Percentiles rank a stretch among this genome's conserved stretches.
Conservation (phyloP, 1,284 basidiomycete species). For the Malassezia cuniculi region DNA sequence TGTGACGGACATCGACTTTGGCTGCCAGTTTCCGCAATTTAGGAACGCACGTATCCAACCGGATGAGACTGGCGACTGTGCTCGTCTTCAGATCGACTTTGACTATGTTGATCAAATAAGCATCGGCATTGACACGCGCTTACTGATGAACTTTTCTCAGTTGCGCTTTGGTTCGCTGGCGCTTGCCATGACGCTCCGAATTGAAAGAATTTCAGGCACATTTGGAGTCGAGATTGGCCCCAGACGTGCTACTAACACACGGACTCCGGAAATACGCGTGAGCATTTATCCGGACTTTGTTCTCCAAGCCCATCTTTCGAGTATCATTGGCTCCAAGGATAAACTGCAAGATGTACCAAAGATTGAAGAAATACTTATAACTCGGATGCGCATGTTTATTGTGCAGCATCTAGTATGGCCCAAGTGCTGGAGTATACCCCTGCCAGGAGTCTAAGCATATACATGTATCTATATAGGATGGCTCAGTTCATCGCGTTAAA, state of each 20-base stretch:
- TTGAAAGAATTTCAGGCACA: conserved; percentile 51
- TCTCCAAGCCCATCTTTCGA: conserved; percentile 50
- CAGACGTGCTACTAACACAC: too few species aligned
- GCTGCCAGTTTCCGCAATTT: conserved; percentile 49
- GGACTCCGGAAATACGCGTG: conserved; percentile 49
- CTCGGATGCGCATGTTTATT: conserved; percentile 49
- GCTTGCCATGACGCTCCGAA: conserved; percentile 50
- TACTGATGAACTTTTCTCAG: conserved; percentile 52
- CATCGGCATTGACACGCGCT: conserved; percentile 50
- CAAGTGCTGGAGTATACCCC: conserved; percentile 46
- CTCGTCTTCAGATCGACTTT: conserved; percentile 52
- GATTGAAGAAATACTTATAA: conserved; percentile 52
- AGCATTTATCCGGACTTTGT: conserved; percentile 53
- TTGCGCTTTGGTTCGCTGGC: conserved; percentile 52
- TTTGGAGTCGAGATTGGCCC: conserved; percentile 8
- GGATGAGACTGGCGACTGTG: conserved; percentile 49
- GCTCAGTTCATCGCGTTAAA: conserved; percentile 43
- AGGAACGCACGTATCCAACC: conserved; percentile 51
- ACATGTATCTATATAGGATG: background rate
- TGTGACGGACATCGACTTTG: conserved; percentile 51
- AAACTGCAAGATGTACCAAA: conserved; percentile 54
- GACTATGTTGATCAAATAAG: conserved; percentile 51
- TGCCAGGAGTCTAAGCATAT: conserved; percentile 36
- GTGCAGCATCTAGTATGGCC: conserved; percentile 51
- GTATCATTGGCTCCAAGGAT: conserved; percentile 51